Percentiles rank a stretch among this genome's conserved stretches.
Conservation (phyloP, 2,329 filamentous ascomycete genomes). For the Tolypocladium cylindrosporum region DNA sequence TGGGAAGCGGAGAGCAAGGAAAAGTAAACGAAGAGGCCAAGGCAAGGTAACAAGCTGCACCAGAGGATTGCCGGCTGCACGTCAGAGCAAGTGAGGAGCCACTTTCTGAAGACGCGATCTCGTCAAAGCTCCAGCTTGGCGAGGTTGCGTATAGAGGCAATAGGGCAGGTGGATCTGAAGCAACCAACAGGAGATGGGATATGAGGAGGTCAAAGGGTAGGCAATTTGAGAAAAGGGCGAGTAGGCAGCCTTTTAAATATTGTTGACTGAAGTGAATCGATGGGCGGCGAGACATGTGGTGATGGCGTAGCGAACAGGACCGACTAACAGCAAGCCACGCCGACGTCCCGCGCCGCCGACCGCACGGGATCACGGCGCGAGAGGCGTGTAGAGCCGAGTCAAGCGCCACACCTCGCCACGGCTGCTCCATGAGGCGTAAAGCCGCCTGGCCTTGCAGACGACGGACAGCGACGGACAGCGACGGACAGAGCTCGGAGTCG, state of each 20-base stretch:
- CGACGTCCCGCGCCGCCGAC: neutral
- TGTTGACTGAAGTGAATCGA: neutral
- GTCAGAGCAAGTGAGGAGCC: neutral
- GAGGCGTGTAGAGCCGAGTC: neutral
- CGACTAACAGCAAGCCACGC: neutral
- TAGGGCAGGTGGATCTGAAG: neutral
- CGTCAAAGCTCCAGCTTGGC: neutral
- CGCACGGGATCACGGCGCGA: neutral
- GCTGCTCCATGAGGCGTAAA: neutral
- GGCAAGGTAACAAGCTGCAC: neutral
- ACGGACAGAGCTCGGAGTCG: neutral
- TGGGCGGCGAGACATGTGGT: neutral
- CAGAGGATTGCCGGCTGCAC: no score
- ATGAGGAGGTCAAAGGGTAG: neutral
- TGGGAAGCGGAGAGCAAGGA: neutral
- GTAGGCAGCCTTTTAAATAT: neutral
- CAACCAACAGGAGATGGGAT: neutral
- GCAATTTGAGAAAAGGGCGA: neutral
- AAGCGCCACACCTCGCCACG: neutral
- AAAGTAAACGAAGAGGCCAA: neutral
- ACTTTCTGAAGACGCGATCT: neutral
- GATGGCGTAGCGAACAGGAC: neutral
- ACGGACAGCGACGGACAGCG: no score
- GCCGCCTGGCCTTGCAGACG: neutral
- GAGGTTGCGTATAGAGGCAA: neutral